These are phyloP conservation scores for Paraphoma sp. DNA, from an alignment of 2,329 filamentous ascomycete species.

Conservation along the genomic window DNA sequence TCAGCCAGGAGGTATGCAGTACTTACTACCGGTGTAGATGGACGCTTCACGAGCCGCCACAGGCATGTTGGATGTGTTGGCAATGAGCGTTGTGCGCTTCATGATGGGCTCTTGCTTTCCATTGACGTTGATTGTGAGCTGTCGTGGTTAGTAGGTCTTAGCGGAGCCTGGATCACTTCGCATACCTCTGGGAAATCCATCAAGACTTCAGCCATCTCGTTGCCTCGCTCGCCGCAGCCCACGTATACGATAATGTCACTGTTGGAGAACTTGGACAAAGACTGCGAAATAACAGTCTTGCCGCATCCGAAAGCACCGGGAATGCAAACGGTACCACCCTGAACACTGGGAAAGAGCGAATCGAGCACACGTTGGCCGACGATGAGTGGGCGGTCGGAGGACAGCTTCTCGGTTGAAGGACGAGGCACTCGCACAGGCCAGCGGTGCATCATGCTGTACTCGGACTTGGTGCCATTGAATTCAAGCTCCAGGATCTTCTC, in stretches of 20 bases:
- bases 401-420: constrained; percentile 89
- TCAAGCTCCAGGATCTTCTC: constrained; percentile 95
- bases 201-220: constrained; percentile 99
- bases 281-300: constrained; percentile 99
- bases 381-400: constrained; percentile 88
- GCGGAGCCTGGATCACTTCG: background rate
- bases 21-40: constrained; percentile 83
- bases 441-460: constrained; percentile 97
- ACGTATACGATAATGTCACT: constrained; percentile 99
- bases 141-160: constrained; percentile 8
- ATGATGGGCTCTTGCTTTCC: constrained; percentile 98
- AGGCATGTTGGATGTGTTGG: constrained; percentile 99
- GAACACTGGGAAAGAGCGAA: constrained; percentile 93
- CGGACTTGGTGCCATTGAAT: constrained; percentile 94
- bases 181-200: constrained; percentile 94
- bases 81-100: constrained; percentile 98
- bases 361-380: constrained; percentile 97
- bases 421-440: constrained; percentile 98
- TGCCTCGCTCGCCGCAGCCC: constrained; percentile 88
- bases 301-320: constrained; percentile 98
- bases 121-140: constrained; percentile 90
- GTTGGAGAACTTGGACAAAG: constrained; percentile 99
- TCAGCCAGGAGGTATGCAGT: too few species aligned
- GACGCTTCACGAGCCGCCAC: constrained; percentile 98
- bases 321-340: constrained; percentile 97